Evolutionary conservation across 495 filamentous ascomycete species (phyloP).

Genomic region (Penicillium samsonianum): DNA sequence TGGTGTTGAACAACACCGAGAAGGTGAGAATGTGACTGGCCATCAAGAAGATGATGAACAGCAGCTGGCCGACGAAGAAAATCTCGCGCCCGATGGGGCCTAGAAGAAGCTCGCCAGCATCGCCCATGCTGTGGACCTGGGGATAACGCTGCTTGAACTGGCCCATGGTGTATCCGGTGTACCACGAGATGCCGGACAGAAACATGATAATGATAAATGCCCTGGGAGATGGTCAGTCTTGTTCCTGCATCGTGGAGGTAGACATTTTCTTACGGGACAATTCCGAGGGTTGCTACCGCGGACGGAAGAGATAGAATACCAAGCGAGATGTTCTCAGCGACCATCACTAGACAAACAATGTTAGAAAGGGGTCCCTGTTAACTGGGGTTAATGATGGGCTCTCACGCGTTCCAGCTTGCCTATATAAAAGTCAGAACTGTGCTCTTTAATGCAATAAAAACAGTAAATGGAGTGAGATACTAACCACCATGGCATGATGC

Average conservation of each 20-base stretch:
- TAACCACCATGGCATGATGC: conserved; percentile 43
- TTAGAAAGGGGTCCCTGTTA: conserved; percentile 2
- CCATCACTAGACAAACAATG: conserved; percentile 42
- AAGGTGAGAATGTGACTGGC: conserved; percentile 71
- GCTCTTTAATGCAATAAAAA: not conserved
- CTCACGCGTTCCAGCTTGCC: conserved; percentile 34
- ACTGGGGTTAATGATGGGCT: not conserved
- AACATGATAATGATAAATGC: conserved; percentile 44
- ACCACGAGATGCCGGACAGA: conserved; percentile 52
- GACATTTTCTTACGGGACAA: conserved; percentile 47
- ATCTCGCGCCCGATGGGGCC: conserved; percentile 60
- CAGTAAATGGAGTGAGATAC: conserved; percentile 3
- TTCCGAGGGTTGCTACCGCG: conserved; percentile 57
- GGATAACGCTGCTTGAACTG: conserved; percentile 68
- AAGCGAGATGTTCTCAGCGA: conserved; percentile 67
- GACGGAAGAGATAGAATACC: conserved; percentile 58
- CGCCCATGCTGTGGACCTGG: conserved; percentile 62
- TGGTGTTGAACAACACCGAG: conserved; percentile 61
- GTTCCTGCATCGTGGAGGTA: conserved; percentile 3
- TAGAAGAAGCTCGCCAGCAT: conserved; percentile 61
- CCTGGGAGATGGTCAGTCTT: conserved; percentile 7
- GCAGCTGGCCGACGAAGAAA: conserved; percentile 54
- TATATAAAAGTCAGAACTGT: conserved; percentile 9
- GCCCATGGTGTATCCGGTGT: conserved; percentile 68
- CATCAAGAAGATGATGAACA: conserved; percentile 68